Conservation (phyloP, 2,329 filamentous ascomycete genomes). For the Apiospora phragmitis region DNA sequence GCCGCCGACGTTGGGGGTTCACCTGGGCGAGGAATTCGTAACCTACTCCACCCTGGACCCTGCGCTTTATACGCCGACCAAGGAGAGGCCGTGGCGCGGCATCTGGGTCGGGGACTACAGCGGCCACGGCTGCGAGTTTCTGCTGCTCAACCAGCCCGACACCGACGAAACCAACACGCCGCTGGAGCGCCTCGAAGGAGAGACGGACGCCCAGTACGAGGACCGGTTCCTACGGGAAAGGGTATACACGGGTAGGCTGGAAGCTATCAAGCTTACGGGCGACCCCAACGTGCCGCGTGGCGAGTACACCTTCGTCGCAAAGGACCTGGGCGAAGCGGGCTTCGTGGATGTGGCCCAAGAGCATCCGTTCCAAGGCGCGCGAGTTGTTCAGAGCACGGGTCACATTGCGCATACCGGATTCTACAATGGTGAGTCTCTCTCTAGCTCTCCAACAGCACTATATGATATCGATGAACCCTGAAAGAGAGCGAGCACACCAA, state of each 20-base stretch:
- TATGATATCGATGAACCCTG: neutral
- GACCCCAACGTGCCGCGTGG: constrained; percentile 88
- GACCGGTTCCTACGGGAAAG: constrained; percentile 45
- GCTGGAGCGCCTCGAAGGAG: constrained; percentile 39
- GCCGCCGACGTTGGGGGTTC: constrained; percentile 43
- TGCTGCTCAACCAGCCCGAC: constrained; percentile 77
- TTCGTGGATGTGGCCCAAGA: constrained; percentile 65
- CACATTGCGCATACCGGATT: constrained; percentile 79
- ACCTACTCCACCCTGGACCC: constrained; percentile 74
- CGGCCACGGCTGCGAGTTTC: constrained; percentile 84
- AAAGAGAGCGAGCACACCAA: neutral
- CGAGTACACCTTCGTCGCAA: constrained; percentile 77
- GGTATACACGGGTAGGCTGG: constrained; percentile 66
- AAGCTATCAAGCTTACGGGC: constrained; percentile 89
- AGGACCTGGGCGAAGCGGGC: constrained; percentile 71
- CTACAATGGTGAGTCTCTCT: constrained; percentile 59
- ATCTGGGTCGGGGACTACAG: constrained; percentile 94
- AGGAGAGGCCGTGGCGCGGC: constrained; percentile 79
- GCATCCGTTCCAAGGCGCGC: constrained; percentile 68
- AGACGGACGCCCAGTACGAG: constrained; percentile 48
- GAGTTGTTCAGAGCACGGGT: constrained; percentile 72
- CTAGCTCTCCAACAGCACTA: neutral
- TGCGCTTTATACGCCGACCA: constrained; percentile 76
- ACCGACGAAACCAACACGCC: constrained; percentile 45
- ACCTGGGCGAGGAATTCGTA: constrained; percentile 55